Evolutionary conservation across 2,329 filamentous ascomycete species (phyloP).

Genomic region (Cladosporium sp.): DNA sequence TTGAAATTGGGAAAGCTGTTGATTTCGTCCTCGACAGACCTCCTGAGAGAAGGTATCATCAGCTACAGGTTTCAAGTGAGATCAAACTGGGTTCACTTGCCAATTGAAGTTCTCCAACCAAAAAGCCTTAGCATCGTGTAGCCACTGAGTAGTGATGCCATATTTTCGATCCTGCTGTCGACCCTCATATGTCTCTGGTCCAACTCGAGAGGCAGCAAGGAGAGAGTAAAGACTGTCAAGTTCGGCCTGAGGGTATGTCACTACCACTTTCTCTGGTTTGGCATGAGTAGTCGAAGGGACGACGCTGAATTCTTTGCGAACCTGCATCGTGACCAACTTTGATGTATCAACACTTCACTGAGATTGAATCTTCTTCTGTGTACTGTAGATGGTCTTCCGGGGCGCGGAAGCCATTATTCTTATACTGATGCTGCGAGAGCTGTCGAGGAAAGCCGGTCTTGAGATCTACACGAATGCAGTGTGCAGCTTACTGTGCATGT

Average conservation of each 20-base stretch:
- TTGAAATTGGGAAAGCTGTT: slow-evolving; percentile 52
- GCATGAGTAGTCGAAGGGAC: neutral
- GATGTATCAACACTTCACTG: neutral
- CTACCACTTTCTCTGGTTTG: neutral
- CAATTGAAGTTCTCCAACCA: slow-evolving; percentile 34
- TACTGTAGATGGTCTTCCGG: no score
- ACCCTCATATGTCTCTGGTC: slow-evolving; percentile 44
- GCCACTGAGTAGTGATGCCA: slow-evolving; percentile 47
- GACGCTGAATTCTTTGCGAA: neutral
- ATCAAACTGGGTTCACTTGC: slow-evolving; percentile 10
- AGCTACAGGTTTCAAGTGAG: no score
- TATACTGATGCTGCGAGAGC: neutral
- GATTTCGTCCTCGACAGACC: slow-evolving; percentile 39
- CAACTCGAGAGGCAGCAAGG: slow-evolving; percentile 35
- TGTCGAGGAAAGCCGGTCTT: neutral
- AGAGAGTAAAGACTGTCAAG: neutral
- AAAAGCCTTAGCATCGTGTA: slow-evolving; percentile 34
- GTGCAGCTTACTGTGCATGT: neutral
- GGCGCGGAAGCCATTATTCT: neutral
- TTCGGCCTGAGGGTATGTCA: neutral
- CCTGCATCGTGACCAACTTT: neutral
- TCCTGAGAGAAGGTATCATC: slow-evolving; percentile 13
- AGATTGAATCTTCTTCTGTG: no score
- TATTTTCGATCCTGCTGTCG: slow-evolving; percentile 36
- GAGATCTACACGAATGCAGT: no score